Conservation (phyloP, 306 rosid species). For the Sechiopsis laciniata region DNA sequence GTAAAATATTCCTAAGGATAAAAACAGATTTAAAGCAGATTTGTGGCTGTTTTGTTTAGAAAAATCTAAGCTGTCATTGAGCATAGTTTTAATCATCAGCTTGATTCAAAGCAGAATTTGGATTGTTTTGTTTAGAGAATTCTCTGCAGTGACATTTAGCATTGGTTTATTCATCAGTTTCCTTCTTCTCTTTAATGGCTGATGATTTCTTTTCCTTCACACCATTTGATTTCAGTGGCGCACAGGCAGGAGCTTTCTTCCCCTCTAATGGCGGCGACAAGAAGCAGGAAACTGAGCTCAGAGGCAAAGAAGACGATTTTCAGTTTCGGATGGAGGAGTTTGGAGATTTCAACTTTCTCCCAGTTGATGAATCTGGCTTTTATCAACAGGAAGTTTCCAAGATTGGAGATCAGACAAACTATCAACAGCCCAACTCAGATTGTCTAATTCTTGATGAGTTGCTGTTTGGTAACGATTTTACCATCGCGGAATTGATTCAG, state of each 20-base stretch:
- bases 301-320: slow-evolving; percentile 20
- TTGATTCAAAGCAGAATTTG: background rate
- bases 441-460: slow-evolving; percentile 30
- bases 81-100: background rate
- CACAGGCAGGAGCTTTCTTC: slow-evolving; percentile 23
- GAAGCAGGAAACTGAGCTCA: slow-evolving; percentile 23
- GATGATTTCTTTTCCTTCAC: slow-evolving; percentile 30
- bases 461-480: slow-evolving; percentile 26
- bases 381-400: slow-evolving; percentile 17
- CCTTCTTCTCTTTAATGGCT: slow-evolving; percentile 28
- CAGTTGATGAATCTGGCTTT: slow-evolving; percentile 14
- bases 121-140: slow-evolving; percentile 1
- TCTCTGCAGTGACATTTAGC: background rate
- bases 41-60: slow-evolving; percentile 4
- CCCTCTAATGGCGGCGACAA: slow-evolving; percentile 19
- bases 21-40: background rate
- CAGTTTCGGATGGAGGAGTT: slow-evolving; percentile 26
- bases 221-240: slow-evolving; percentile 34
- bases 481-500: slow-evolving; percentile 23
- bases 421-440: slow-evolving; percentile 22
- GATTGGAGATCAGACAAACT: slow-evolving; percentile 26
- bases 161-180: slow-evolving; percentile 4
- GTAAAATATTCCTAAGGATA: background rate
- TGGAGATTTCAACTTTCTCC: slow-evolving; percentile 25
- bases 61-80: background rate